Evolutionary conservation across 495 filamentous ascomycete genomes (phyloP).

Genomic region (Trichoderma orchidacearum): DNA sequence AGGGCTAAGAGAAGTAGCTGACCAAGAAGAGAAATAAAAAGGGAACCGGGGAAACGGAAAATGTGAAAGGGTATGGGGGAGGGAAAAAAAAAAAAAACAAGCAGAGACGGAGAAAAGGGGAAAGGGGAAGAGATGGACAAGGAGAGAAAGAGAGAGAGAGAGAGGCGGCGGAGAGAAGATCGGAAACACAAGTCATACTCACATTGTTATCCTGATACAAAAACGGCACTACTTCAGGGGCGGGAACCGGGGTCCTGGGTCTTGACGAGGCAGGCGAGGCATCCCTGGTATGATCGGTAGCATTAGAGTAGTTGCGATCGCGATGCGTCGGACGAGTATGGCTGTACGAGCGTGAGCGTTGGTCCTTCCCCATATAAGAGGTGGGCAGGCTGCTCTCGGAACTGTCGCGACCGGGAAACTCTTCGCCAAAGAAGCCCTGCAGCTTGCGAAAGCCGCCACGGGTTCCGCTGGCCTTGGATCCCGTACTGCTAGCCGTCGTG

Average conservation of each 20-base stretch:
- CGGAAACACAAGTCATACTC: constrained; percentile 15
- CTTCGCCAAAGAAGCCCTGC: constrained; percentile 80
- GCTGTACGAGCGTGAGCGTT: constrained; percentile 42
- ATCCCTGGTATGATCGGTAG: constrained; percentile 43
- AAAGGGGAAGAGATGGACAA: neutral
- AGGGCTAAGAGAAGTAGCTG: neutral
- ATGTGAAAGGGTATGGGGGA: too few species aligned
- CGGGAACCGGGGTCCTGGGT: constrained; percentile 72
- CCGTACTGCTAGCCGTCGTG: constrained; percentile 79
- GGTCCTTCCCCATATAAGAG: constrained; percentile 34
- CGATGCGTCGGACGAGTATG: constrained; percentile 38
- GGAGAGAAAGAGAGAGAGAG: neutral
- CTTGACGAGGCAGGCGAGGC: constrained; percentile 55
- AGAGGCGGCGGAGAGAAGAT: constrained; percentile 5
- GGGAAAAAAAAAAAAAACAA: neutral
- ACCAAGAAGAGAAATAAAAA: neutral
- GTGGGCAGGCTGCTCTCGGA: constrained; percentile 59
- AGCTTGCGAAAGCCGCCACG: constrained; percentile 57
- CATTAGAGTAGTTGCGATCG: constrained; percentile 66
- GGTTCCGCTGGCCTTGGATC: constrained; percentile 64
- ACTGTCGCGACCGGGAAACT: constrained; percentile 53
- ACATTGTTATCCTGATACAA: constrained; percentile 81
- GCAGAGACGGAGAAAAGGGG: neutral
- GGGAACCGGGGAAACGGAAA: neutral
- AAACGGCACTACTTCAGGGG: constrained; percentile 92